A percentile compares a stretch with the other conserved stretches of the same genome.
Evolutionary conservation across 2,329 filamentous ascomycete genomes (phyloP).

Genomic region (Incumbomyces lentus): DNA sequence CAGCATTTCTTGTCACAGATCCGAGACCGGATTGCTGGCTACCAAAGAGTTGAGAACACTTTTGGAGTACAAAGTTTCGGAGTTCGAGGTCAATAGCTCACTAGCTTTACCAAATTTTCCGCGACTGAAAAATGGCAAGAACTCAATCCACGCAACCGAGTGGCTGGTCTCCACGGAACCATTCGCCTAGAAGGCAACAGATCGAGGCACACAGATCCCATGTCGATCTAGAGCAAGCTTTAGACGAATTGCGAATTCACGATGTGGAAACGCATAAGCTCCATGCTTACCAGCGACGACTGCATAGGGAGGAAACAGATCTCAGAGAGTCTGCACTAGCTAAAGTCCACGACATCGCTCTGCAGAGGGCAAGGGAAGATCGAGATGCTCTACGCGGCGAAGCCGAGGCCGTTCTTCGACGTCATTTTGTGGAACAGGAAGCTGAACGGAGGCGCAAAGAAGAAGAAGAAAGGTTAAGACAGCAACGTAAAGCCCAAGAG

Average conservation of each 20-base stretch:
- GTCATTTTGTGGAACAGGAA: slow-evolving; percentile 31
- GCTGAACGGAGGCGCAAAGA: slow-evolving; percentile 25
- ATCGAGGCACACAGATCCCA: slow-evolving; percentile 5
- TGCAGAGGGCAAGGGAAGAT: slow-evolving; percentile 54
- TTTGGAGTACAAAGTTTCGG: too few species aligned
- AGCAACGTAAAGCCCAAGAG: slow-evolving; percentile 21
- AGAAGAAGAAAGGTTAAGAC: slow-evolving; percentile 28
- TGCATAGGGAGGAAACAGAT: slow-evolving; percentile 51
- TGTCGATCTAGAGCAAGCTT: slow-evolving; percentile 29
- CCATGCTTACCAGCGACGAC: slow-evolving; percentile 32
- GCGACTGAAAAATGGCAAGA: slow-evolving; percentile 1
- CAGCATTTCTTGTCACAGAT: too few species aligned
- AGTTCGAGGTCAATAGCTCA: not conserved
- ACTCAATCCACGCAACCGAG: slow-evolving; percentile 1
- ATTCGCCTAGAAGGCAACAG: slow-evolving; percentile 14
- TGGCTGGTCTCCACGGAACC: not conserved
- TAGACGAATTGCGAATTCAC: slow-evolving; percentile 33
- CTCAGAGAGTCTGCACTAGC: slow-evolving; percentile 52
- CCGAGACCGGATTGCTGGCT: too few species aligned
- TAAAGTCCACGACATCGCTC: slow-evolving; percentile 52
- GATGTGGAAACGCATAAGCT: slow-evolving; percentile 34
- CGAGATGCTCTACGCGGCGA: slow-evolving; percentile 54
- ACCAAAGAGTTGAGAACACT: too few species aligned
- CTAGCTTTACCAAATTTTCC: not conserved
- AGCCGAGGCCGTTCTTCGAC: slow-evolving; percentile 44